Conservation (phyloP, 108 stramenopile genomes). For the Fragilariopsis cylindrus region DNA sequence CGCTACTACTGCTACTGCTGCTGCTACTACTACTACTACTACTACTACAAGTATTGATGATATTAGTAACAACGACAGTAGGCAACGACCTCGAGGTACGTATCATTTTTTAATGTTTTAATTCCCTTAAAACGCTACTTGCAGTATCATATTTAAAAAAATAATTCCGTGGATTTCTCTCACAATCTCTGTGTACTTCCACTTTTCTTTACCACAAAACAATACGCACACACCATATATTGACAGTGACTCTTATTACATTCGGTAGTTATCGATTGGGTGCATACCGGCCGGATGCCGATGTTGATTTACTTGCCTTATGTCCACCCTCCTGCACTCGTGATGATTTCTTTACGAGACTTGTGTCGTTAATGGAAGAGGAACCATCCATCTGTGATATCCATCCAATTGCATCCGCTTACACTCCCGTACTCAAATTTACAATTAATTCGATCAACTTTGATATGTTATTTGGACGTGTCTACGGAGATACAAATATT, state of each 20-base stretch:
- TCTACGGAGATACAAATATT: conserved; percentile 16
- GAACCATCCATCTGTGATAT: conserved; percentile 24
- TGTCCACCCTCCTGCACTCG: conserved; percentile 49
- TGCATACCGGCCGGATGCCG: conserved; percentile 67
- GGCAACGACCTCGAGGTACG: no score
- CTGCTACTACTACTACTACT: no score
- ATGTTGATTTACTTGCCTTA: conserved; percentile 69
- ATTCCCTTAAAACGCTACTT: no score
- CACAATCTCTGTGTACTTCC: neutral
- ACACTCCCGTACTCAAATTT: conserved; percentile 82
- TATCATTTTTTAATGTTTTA: no score
- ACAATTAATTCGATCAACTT: conserved; percentile 57
- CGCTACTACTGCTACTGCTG: no score
- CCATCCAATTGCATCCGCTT: conserved; percentile 69
- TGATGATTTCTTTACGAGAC: conserved; percentile 61
- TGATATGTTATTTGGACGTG: conserved; percentile 72
- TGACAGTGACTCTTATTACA: conserved; percentile 32
- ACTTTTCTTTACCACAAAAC: neutral
- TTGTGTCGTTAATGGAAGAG: conserved; percentile 48
- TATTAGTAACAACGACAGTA: no score
- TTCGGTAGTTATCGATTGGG: conserved; percentile 80
- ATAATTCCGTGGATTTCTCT: neutral
- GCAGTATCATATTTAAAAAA: no score
- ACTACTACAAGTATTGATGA: no score
- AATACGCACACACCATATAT: no score